phyloP scores from a whole-genome alignment of 192 early-diverging fungal genomes.

The Haplosporangium gracile region DNA sequence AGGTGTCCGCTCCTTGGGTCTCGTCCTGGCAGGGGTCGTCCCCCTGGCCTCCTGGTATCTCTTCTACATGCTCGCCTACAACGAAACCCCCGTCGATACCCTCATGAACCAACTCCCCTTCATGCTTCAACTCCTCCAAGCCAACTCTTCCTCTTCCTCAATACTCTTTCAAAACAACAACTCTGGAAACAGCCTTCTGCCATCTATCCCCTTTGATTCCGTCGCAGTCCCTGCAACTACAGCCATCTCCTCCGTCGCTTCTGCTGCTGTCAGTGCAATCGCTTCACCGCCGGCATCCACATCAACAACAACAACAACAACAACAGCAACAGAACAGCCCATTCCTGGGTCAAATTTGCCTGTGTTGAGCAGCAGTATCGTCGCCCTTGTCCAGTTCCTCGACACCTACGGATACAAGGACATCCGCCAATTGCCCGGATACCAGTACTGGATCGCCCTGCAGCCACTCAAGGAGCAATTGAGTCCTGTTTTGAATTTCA shows the following conservation, averaged over 20 bases:
- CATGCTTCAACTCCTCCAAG: conserved; percentile 24
- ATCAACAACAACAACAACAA: too few species aligned
- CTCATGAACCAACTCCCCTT: conserved; percentile 14
- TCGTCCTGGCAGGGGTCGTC: conserved; percentile 23
- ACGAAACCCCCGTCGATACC: conserved; percentile 36
- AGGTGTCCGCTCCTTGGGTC: conserved; percentile 31
- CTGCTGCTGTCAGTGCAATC: not conserved
- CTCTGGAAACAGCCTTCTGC: not conserved
- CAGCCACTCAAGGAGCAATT: conserved; percentile 18
- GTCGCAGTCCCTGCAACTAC: not conserved
- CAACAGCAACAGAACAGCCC: not conserved
- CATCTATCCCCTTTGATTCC: not conserved
- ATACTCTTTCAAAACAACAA: not conserved
- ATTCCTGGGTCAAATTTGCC: not conserved
- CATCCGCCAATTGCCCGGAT: conserved; percentile 24
- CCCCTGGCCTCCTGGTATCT: conserved; percentile 33
- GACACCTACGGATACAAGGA: conserved; percentile 19
- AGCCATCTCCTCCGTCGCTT: not conserved
- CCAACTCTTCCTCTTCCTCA: conserved; percentile 1
- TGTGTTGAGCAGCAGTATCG: not conserved
- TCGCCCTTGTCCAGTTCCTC: conserved; percentile 16
- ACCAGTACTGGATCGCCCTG: conserved; percentile 7
- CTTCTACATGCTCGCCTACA: conserved; percentile 45
- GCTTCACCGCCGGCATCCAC: not conserved
- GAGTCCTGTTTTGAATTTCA: conserved; percentile 16